These are phyloP conservation scores for Cymodocea nodosa DNA, from an alignment of 116 monocot genomes.

Conservation along the genomic window DNA sequence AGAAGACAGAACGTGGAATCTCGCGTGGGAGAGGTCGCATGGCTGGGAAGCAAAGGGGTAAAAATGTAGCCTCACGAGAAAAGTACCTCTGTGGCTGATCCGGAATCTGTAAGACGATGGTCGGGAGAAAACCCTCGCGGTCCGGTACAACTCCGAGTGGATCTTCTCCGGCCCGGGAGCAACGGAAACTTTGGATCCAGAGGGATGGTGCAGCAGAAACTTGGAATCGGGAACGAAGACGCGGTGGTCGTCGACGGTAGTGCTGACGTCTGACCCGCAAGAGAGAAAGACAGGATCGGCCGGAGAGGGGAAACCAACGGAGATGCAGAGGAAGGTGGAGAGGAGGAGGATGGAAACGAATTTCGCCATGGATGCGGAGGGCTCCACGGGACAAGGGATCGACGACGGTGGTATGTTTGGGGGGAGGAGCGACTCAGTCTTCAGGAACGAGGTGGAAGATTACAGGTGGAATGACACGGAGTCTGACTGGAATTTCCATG, in stretches of 20 bases:
- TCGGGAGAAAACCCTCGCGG: constrained; percentile 43
- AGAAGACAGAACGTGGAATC: constrained; percentile 46
- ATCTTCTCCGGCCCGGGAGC: not conserved
- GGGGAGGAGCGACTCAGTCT: no score
- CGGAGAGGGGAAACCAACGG: constrained; percentile 11
- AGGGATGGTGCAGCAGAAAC: constrained; percentile 14
- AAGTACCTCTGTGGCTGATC: constrained; percentile 22
- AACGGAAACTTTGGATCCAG: constrained; percentile 10
- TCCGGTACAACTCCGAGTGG: constrained; percentile 21
- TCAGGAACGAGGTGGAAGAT: no score
- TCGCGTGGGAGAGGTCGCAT: constrained; percentile 32
- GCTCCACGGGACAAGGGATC: not conserved
- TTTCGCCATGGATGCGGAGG: not conserved
- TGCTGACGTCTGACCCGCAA: constrained; percentile 22
- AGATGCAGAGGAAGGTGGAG: constrained; percentile 10
- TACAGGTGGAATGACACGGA: no score
- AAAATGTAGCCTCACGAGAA: constrained; percentile 65
- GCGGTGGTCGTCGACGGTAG: constrained; percentile 18
- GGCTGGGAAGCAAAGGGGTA: constrained; percentile 31
- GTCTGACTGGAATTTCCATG: no score
- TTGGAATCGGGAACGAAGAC: constrained; percentile 28
- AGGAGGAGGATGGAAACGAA: constrained; percentile 11
- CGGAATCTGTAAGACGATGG: constrained; percentile 39
- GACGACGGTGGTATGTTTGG: not conserved
- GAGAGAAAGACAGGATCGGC: constrained; percentile 28